Base-by-base conservation (phyloP, 495 filamentous ascomycete genomes). In the Annulohypoxylon moriforme region DNA sequence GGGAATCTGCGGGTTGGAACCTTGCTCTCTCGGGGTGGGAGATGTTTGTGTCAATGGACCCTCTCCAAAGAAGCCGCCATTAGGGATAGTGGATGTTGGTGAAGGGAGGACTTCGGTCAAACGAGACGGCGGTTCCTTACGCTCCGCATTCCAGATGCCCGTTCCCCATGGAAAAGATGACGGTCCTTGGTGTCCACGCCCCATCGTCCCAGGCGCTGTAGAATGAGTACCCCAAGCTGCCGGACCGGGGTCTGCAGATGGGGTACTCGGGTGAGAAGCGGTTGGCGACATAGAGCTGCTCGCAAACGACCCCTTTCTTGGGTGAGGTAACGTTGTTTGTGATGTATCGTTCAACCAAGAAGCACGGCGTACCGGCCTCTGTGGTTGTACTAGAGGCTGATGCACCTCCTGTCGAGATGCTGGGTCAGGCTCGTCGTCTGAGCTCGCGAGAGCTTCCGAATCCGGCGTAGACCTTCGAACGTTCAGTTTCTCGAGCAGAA, bases 401-500 rank as follows among this genome's bases (percentile, higher is more conserved):
- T 71, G 74, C 18, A 71, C 74, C 29, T 85, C 86, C 75, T 84
- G 85, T 40, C 84, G 84, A 62, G 82, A 85, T 44, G 40, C 14
- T 20, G 79, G 69, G 49, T 91, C 94, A 34, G 82, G 86, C 76
- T 98, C 94, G 74, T 98, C 94, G 75, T 98, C 94, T 2, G 94
- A 97, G 67, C 94, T 97, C 38, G 92, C 93, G 52, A 98, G 82
- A 44, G 94, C 94, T 75, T 98, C 94, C 6, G 94, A 97, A 75
- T 97, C 94, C 14, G 94, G 94, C 5, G 94, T 97, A 16, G 93
- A 93, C 46, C 76, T 72, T 61, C 91, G 90, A 70, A 92, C 89
- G 70, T 92, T 90, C 59, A 90, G 82, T 76, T 92, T 94, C 63
- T 96, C 93, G 18, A 92, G 84, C 53, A 92, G 82, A 25, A 91